Conservation (phyloP, 1,284 basidiomycete species). For the Laetiporus sulphureus region DNA sequence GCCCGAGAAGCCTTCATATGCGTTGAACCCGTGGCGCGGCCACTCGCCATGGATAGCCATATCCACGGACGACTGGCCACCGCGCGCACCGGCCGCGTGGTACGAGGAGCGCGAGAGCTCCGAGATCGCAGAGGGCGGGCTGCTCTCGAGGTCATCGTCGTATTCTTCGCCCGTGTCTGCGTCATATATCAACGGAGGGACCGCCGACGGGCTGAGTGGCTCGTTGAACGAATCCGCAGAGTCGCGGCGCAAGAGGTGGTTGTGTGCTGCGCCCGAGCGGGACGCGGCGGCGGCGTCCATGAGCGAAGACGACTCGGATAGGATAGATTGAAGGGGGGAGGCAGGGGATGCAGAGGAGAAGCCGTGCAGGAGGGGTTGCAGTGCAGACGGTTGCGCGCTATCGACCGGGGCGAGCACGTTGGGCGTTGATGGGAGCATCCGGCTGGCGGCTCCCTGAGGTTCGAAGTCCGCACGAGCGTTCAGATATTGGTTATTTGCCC, state of each 20-base stretch:
- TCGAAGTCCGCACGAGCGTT: constrained; percentile 8
- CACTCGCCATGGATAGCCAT: constrained; percentile 10
- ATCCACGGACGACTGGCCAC: constrained; percentile 7
- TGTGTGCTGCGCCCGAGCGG: too few species aligned
- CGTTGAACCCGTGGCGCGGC: constrained; percentile 10
- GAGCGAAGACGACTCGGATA: constrained; percentile 16
- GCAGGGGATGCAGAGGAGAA: constrained; percentile 7
- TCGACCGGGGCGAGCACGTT: constrained; percentile 5
- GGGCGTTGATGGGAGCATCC: constrained; percentile 3
- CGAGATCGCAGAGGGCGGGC: constrained; percentile 23
- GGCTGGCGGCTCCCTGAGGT: constrained; percentile 1
- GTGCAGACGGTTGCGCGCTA: constrained; percentile 8
- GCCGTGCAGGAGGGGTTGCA: constrained; percentile 7
- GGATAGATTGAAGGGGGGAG: constrained; percentile 8
- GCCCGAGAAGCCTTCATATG: constrained; percentile 4
- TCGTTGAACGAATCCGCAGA: constrained; percentile 20
- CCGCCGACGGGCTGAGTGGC: constrained; percentile 25
- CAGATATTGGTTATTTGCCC: constrained; percentile 5
- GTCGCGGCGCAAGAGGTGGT: too few species aligned
- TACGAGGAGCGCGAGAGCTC: constrained; percentile 20
- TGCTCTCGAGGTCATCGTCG: constrained; percentile 27
- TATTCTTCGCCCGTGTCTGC: constrained; percentile 21
- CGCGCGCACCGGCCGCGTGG: constrained; percentile 4
- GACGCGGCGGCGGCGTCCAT: constrained; percentile 12
- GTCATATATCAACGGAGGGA: constrained; percentile 26